Percentiles rank a stretch among this genome's conserved stretches.
Conservation (phyloP, 306 rosid species). For the Astragalus membranaceus region DNA sequence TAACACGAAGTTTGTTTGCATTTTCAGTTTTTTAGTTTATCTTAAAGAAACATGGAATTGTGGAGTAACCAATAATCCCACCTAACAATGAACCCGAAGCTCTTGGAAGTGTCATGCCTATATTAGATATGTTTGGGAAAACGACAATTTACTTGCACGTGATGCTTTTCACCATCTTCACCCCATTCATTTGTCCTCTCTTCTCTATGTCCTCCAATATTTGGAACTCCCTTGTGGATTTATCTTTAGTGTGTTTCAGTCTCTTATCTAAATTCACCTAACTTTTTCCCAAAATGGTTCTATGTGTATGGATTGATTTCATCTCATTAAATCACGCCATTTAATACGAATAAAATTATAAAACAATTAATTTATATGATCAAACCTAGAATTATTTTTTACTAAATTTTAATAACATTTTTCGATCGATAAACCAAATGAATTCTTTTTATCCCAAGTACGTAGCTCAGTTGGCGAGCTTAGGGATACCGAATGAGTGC, state of each 20-base stretch:
- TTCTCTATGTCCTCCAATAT: constrained; percentile 7
- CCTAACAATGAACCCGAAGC: constrained; percentile 44
- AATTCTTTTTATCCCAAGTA: too few relatives aligned
- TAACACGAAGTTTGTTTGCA: too few relatives aligned
- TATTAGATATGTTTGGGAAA: constrained; percentile 19
- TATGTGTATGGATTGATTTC: not conserved
- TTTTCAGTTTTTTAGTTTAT: too few relatives aligned
- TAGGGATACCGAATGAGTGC: too few relatives aligned
- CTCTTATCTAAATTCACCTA: constrained; percentile 5
- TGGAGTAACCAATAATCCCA: constrained; percentile 10
- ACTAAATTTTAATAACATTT: not conserved
- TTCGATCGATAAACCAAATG: not conserved
- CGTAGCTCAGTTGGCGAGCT: too few relatives aligned
- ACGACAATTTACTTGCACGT: constrained; percentile 53
- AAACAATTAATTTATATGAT: too few relatives aligned
- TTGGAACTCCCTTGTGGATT: not conserved
- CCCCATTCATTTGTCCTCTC: constrained; percentile 26
- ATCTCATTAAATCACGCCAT: not conserved
- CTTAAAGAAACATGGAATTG: not conserved
- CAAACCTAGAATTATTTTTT: too few relatives aligned
- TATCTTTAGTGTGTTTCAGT: not conserved
- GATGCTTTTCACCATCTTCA: constrained; percentile 23
- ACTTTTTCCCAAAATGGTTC: not conserved
- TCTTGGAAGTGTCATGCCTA: constrained; percentile 35
- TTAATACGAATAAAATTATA: not conserved